Evolutionary conservation across 805 yeast genomes (phyloP).

Genomic region (Suhomyces pyralidae): DNA sequence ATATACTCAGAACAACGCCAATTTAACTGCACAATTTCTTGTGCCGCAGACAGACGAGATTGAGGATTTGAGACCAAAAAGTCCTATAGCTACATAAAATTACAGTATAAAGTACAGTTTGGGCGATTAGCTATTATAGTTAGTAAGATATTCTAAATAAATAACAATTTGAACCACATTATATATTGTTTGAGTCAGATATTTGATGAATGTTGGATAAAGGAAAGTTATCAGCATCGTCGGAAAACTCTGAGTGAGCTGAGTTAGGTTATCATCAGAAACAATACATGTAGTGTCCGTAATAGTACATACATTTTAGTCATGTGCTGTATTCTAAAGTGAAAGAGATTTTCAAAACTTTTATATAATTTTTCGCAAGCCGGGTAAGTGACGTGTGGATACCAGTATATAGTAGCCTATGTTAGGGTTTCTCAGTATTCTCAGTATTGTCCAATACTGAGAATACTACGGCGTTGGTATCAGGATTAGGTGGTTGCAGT

Average conservation of each 20-base stretch:
- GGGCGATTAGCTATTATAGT: not conserved
- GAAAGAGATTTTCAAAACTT: not conserved
- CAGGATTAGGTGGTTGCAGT: too few species aligned
- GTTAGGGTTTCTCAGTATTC: not conserved
- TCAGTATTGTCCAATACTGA: too few species aligned
- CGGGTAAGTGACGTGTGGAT: conserved; percentile 4
- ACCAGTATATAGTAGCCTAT: not conserved
- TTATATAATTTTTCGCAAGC: not conserved
- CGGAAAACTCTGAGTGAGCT: conserved; percentile 52
- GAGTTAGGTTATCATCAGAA: conserved; percentile 55
- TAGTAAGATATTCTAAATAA: conserved; percentile 1
- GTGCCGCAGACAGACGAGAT: conserved; percentile 72
- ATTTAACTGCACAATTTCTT: conserved; percentile 36
- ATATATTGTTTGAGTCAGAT: conserved; percentile 9
- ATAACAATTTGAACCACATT: not conserved
- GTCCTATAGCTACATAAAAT: conserved; percentile 44
- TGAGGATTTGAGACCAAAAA: conserved; percentile 78
- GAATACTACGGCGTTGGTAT: too few species aligned
- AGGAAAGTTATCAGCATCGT: conserved; percentile 49
- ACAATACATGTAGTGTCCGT: conserved; percentile 7
- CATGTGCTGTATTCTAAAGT: not conserved
- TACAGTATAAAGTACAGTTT: too few species aligned
- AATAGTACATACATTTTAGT: conserved; percentile 6
- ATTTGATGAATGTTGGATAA: conserved; percentile 51
- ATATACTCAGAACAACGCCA: conserved; percentile 14